Evolutionary conservation across 1,139 yeast genomes (phyloP).

Genomic region (Taphrina flavorubra): DNA sequence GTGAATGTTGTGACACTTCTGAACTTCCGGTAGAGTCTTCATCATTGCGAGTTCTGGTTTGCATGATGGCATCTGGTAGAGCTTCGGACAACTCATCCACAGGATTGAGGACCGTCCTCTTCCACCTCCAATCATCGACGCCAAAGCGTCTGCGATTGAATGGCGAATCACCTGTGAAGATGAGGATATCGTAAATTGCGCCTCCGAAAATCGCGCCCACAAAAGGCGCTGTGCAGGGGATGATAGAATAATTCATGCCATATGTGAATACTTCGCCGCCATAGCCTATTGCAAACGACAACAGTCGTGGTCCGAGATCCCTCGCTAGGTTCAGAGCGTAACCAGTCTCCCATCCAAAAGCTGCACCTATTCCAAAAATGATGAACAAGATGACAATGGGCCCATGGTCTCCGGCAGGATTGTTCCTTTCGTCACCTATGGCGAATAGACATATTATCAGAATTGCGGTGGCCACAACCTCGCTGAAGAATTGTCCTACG

Average conservation of each 20-base stretch:
- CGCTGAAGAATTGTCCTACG: conserved; percentile 58
- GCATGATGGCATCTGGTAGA: conserved; percentile 27
- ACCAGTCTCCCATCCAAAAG: conserved; percentile 60
- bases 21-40: conserved; percentile 8
- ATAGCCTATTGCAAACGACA: conserved; percentile 57
- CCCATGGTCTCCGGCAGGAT: conserved; percentile 55
- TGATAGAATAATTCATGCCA: conserved; percentile 59
- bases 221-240: conserved; percentile 58
- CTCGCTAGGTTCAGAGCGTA: conserved; percentile 61
- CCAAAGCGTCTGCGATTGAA: conserved; percentile 40
- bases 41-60: conserved; percentile 10
- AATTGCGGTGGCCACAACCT: conserved; percentile 56
- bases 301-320: conserved; percentile 61
- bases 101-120: conserved; percentile 10
- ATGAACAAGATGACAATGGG: conserved; percentile 57
- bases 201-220: conserved; percentile 58
- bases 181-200: conserved; percentile 56
- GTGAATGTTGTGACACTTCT: background rate
- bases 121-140: conserved; percentile 36
- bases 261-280: conserved; percentile 56
- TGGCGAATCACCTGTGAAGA: conserved; percentile 57
- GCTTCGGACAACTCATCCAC: conserved; percentile 32
- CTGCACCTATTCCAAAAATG: conserved; percentile 56
- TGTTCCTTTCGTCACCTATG: conserved; percentile 59
- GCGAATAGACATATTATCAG: conserved; percentile 57